Base-by-base conservation (phyloP, 2,329 filamentous ascomycete species). In the Hypocreales sp. region DNA sequence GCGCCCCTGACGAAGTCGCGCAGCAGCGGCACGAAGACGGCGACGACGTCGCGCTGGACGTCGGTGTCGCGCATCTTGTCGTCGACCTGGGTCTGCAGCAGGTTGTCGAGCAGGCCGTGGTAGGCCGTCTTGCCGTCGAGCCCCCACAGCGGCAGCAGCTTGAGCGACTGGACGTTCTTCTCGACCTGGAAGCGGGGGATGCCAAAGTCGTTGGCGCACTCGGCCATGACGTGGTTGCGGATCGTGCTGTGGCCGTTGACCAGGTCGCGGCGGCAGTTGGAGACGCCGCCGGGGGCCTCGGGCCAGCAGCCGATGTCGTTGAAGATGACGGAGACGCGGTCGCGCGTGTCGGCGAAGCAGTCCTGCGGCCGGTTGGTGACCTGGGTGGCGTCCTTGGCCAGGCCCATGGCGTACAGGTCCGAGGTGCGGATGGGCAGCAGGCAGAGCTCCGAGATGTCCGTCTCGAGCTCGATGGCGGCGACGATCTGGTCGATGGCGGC, bases 121-220 rank as follows among this genome's bases (percentile, higher is more conserved):
- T 56, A 60, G 2, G 64, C 60, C 4, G 55, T 63, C 28, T 63
- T 53, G 26, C 60, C 58, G 32, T 68, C 64, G 26, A 68, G 41
- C 4, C 64, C 64, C 64, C 64, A 68, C 1, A 68, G 51, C 4
- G 64, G 63, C 20, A 68, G 48, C 12, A 66, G 48, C 35, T 65
- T 67, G 31, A 68, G 42, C 1, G 63, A 66, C 38, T 65, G 60
- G 8, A 68, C 55, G 31, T 66, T 67, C 37, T 56, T 55, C 44
- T 68, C 64, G 1, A 64, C 61, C 40, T 68, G 64, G 42, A 65
- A 64, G 12, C 64, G 58, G 5, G 64, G 64, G 13, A 66, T 53
- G 17, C 64, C 64, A 33, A 58, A 68, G 32, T 68, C 64, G 36
- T 65, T 66, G 7, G 63, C 63, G 5, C 60, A 60, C 44, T 68